Evolutionary conservation across 805 yeast genomes (phyloP).

Genomic region (Pichia pseudocactophila): DNA sequence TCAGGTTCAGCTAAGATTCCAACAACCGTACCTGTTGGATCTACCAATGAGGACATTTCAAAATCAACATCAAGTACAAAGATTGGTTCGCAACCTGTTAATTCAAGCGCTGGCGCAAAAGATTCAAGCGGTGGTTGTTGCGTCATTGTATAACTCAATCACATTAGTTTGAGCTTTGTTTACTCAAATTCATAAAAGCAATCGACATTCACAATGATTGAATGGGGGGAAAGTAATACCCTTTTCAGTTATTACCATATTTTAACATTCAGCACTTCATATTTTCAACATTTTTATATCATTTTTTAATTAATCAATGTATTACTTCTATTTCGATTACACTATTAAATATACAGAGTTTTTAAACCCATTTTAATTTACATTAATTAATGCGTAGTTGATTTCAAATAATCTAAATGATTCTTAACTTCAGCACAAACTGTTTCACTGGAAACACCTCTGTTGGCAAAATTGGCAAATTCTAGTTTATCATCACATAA

Average conservation of each 20-base stretch:
- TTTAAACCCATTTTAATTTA: no score
- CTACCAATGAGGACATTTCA: no score
- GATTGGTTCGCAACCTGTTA: not conserved
- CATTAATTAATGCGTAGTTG: not conserved
- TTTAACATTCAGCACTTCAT: not conserved
- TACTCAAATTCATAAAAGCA: no score
- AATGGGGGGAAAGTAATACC: no score
- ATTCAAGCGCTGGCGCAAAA: conserved; percentile 8
- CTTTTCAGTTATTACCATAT: no score
- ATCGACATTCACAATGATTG: no score
- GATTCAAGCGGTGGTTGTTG: conserved; percentile 28
- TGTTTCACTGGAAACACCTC: not conserved
- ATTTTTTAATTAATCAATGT: not conserved
- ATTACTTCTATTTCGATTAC: no score
- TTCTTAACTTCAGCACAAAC: not conserved
- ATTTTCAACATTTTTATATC: not conserved
- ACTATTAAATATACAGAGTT: no score
- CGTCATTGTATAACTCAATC: conserved; percentile 21
- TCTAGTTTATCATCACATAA: conserved; percentile 33
- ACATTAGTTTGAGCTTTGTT: no score
- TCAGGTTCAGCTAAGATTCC: conserved; percentile 6
- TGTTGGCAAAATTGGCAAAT: not conserved
- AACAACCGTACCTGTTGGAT: not conserved
- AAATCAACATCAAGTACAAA: not conserved
- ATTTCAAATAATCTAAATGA: not conserved